A percentile compares a stretch with the other conserved stretches of the same genome.
These are phyloP conservation scores for Odontarrhena argentea DNA, from an alignment of 345 rosid genomes.

Conservation along the genomic window DNA sequence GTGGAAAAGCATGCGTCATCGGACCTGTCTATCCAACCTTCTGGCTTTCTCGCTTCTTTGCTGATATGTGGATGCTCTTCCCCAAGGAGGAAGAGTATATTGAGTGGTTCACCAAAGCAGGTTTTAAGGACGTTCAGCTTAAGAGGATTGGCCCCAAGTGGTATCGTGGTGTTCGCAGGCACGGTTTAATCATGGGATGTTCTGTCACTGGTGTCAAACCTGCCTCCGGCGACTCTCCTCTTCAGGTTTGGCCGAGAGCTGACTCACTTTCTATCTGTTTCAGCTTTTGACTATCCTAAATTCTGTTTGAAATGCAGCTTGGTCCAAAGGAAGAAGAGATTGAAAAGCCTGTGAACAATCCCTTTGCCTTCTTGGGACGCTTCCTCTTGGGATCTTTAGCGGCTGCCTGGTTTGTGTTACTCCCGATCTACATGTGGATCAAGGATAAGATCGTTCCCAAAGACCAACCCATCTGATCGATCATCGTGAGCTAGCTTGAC, in stretches of 20 bases:
- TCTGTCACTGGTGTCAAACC: conserved; percentile 96
- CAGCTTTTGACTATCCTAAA: neutral
- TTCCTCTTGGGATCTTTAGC: conserved; percentile 78
- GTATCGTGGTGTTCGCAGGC: conserved; percentile 98
- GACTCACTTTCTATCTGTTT: neutral
- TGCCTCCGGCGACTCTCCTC: conserved; percentile 95
- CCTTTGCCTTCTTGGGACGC: conserved; percentile 61
- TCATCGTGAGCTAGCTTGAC: neutral
- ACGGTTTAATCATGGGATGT: conserved; percentile 98
- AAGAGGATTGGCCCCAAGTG: conserved; percentile 99
- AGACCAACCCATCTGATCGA: conserved; percentile 66
- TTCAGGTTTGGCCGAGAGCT: conserved; percentile 58
- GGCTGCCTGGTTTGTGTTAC: conserved; percentile 72
- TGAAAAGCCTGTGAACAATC: conserved; percentile 63
- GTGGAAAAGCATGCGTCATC: conserved; percentile 89
- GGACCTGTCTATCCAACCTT: conserved; percentile 98
- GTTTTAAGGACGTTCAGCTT: conserved; percentile 85
- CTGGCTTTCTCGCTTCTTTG: conserved; percentile 96
- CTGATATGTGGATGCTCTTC: conserved; percentile 99
- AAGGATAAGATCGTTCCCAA: conserved; percentile 84
- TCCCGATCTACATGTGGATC: conserved; percentile 98
- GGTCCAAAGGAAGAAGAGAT: conserved; percentile 93
- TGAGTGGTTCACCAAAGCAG: conserved; percentile 93
- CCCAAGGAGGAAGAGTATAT: conserved; percentile 99
- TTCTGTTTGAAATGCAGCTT: conserved; percentile 54